Base-by-base conservation (phyloP, 805 yeast genomes). In the Saccharomyces kudriavzevii region DNA sequence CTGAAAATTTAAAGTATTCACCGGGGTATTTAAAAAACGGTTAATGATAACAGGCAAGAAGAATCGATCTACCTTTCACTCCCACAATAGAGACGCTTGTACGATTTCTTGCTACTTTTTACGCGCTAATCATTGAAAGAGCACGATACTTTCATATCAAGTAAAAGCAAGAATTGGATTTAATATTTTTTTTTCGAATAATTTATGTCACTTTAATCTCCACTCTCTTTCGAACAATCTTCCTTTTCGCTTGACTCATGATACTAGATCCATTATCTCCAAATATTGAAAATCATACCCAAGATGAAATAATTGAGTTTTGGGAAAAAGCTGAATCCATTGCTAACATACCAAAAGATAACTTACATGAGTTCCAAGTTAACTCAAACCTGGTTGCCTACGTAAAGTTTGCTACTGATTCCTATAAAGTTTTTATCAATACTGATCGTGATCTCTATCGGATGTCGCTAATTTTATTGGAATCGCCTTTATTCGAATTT, bases 361-460 rank as follows among this genome's bases (percentile, higher is more conserved):
- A 30, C 14, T 27, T 27, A 25, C 52, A 52, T 24, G 58, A 60
- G 24, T 50, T 56, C 4, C 49, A 47, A 8, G 61, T 62, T 5
- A 68, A 68, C 54, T 49, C 70, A 4, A 56, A 55, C 11, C 56
- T 68, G 48, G 72, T 68, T 1, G 61, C 60, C 8, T 68, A 61
- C 52, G 49, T 67, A 25, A 67, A 66, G 49, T 46, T 51, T 11
- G 58, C 67, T 1, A 58, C 68, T 4, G 70, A 68, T 50, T 53
- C 61, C 11, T 67, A 65, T 51, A 58, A 59, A 51, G 26, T 27
- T 1, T 63, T 49, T 48, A 60, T 68, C 26, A 58, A 61, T 31
- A 56, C 63, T 10, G 72, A 68, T 49, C 58, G 57, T 26, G 76
- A 71, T 49, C 51, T 73, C 24, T 73, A 72, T 51, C 64, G 72